These are phyloP conservation scores for Eucalyptus grandis DNA, from an alignment of 345 rosid genomes.

Conservation along the genomic window DNA sequence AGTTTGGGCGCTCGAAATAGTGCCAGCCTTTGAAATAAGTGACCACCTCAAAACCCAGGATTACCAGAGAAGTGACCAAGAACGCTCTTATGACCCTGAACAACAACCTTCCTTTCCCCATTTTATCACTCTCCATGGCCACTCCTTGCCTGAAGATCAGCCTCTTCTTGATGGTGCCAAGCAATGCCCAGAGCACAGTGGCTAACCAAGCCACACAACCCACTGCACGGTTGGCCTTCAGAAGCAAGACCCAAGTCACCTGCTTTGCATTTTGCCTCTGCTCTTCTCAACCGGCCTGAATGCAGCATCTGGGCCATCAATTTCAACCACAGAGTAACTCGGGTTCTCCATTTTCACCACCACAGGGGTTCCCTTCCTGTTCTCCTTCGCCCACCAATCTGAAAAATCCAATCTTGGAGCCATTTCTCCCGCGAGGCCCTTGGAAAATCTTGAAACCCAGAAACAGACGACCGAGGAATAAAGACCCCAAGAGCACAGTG, in stretches of 20 bases:
- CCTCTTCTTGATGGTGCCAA: conserved; percentile 65
- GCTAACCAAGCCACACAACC: conserved; percentile 80
- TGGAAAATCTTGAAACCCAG: background rate
- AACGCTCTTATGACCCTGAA: background rate
- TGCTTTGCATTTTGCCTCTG: conserved; percentile 87
- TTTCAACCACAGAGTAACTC: conserved; percentile 73
- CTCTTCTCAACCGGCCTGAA: conserved; percentile 73
- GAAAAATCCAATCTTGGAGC: conserved; percentile 63
- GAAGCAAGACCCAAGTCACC: conserved; percentile 88
- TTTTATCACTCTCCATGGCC: conserved; percentile 1
- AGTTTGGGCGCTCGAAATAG: background rate
- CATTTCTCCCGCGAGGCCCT: conserved; percentile 15
- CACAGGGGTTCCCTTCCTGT: conserved; percentile 71
- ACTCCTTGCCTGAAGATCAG: conserved; percentile 52
- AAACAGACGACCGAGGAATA: background rate
- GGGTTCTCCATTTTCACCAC: conserved; percentile 89
- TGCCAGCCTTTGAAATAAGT: background rate
- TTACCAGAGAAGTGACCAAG: background rate
- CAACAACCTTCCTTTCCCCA: background rate
- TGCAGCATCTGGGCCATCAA: conserved; percentile 80
- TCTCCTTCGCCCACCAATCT: conserved; percentile 42
- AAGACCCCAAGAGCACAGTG: background rate
- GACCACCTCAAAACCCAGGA: conserved; percentile 1
- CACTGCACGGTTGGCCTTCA: conserved; percentile 81
- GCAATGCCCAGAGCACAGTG: conserved; percentile 64